Conservation (phyloP, 225 moss, liverwort and hornwort species). For the Pseudisothecium myosuroides region DNA sequence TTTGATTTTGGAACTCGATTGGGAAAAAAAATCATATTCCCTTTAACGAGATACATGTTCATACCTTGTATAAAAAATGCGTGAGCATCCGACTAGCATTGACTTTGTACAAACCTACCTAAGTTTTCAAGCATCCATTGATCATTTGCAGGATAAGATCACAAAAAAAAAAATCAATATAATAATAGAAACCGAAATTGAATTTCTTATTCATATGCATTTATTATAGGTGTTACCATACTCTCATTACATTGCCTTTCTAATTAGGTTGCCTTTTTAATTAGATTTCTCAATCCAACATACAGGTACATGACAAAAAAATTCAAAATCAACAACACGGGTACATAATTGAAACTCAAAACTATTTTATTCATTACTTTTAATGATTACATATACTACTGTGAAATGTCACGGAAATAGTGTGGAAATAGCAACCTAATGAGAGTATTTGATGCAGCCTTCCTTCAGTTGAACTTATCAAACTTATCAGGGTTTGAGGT, state of each 20-base stretch:
- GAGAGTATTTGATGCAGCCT: neutral
- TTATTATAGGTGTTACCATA: neutral
- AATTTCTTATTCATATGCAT: neutral
- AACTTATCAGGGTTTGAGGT: neutral
- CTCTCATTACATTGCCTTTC: neutral
- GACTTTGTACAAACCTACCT: neutral
- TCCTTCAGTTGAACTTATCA: neutral
- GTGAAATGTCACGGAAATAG: neutral
- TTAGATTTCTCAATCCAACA: neutral
- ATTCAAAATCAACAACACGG: neutral
- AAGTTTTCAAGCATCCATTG: neutral
- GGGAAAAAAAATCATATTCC: neutral
- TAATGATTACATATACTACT: neutral
- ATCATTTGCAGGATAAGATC: too few species aligned
- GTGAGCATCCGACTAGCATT: rapidly evolving
- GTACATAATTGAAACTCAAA: neutral
- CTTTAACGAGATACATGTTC: rapidly evolving
- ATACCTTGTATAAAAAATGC: neutral
- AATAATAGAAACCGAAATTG: too few species aligned
- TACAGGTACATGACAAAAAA: neutral
- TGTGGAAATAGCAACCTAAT: neutral
- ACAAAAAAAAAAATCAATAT: too few species aligned
- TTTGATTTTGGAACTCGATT: rapidly evolving
- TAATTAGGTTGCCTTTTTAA: neutral
- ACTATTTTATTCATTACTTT: neutral